Percentiles rank a stretch among this genome's conserved stretches.
phyloP scores from a whole-genome alignment of 129 eudicot genomes.

The Flaveria ramosissima region DNA sequence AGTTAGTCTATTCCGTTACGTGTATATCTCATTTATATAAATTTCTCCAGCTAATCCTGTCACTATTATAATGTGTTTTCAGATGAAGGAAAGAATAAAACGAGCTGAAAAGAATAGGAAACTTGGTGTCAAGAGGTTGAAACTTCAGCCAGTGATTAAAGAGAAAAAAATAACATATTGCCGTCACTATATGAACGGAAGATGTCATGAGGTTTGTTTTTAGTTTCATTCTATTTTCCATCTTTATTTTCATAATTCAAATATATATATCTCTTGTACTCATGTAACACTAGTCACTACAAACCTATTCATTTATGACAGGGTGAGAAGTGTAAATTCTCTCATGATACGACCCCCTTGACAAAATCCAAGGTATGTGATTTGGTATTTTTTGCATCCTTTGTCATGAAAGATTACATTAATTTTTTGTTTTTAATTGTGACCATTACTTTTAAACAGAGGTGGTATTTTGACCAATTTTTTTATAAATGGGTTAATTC shows the following conservation, averaged over 20 bases:
- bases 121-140: slow-evolving; percentile 68
- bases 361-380: slow-evolving; percentile 81
- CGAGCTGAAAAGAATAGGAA: slow-evolving; percentile 62
- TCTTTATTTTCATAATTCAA: background rate
- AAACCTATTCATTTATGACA: slow-evolving; percentile 35
- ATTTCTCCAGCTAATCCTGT: background rate
- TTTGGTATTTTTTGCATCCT: slow-evolving; percentile 11
- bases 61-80: slow-evolving; percentile 32
- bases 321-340: slow-evolving; percentile 88
- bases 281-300: slow-evolving; percentile 17
- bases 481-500: background rate
- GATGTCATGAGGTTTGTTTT: slow-evolving; percentile 77
- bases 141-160: slow-evolving; percentile 51
- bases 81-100: slow-evolving; percentile 48
- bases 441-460: background rate
- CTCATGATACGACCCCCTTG: slow-evolving; percentile 82
- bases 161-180: slow-evolving; percentile 56
- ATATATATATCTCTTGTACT: slow-evolving; percentile 5
- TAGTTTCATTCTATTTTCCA: background rate
- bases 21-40: background rate
- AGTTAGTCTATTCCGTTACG: background rate
- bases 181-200: slow-evolving; percentile 77
- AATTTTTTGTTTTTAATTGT: background rate
- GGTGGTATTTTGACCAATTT: background rate
- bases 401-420: background rate